These are phyloP conservation scores for Saccharomyces hybrid DNA, from an alignment of 1,139 yeast species.

Conservation along the genomic window DNA sequence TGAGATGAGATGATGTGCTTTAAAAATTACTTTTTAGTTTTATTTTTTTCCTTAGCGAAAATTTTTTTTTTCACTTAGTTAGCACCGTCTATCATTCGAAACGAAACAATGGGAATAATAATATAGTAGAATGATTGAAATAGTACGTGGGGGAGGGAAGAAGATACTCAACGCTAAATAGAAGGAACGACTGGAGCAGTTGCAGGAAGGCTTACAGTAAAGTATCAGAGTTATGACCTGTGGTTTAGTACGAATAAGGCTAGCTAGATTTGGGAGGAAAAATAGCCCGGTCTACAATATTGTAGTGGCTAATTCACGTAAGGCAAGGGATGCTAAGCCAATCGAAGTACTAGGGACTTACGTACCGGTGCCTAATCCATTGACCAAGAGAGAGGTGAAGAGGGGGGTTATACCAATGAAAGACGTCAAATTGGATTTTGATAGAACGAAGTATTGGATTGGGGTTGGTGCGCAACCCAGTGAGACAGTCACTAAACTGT, in stretches of 20 bases:
- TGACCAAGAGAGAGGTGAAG: constrained; percentile 48
- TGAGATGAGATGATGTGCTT: background rate
- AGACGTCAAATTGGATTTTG: constrained; percentile 76
- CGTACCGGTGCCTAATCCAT: constrained; percentile 72
- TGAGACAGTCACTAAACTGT: constrained; percentile 66
- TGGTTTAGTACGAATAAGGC: constrained; percentile 61
- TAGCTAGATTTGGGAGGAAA: constrained; percentile 88
- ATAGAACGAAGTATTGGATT: constrained; percentile 92
- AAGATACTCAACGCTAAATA: no score
- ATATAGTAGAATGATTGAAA: background rate
- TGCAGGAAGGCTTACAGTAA: no score
- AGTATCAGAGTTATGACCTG: constrained; percentile 29
- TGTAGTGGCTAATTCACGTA: constrained; percentile 68
- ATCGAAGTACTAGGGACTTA: constrained; percentile 94
- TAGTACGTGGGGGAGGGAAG: background rate
- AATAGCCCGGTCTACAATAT: constrained; percentile 86
- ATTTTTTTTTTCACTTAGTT: background rate
- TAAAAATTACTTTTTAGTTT: no score
- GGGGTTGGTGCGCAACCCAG: constrained; percentile 99
- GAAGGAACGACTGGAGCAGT: background rate
- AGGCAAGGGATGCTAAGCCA: constrained; percentile 77
- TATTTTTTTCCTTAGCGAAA: background rate
- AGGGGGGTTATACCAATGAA: constrained; percentile 60
- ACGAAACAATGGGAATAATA: background rate
- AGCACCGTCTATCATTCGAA: background rate